Evolutionary conservation across 2,329 filamentous ascomycete genomes (phyloP), one percentile per base, ranked within the genome.

Genomic region (Fusarium burgessii): DNA sequence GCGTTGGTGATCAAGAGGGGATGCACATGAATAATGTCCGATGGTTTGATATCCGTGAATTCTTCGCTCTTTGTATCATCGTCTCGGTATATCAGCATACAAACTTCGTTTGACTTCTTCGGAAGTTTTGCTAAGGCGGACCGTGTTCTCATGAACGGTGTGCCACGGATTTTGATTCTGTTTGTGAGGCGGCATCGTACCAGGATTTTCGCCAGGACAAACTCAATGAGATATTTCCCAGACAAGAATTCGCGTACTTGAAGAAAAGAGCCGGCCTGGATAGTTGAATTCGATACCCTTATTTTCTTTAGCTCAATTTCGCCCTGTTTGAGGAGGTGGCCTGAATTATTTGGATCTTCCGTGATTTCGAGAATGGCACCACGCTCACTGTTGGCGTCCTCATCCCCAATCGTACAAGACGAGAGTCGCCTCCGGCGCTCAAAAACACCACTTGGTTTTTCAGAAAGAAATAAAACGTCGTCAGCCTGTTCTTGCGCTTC

Each of bases 1-100:
- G 82, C 77, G 62, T 93, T 93, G 0, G 90, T 93, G 4, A 85
- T 78, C 1, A 83, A 74, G 0, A 92, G 77, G 0, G 75, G 76
- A 1, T 88, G 79, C 10, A 83, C 78, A 3, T 77, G 67, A 4
- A 81, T 72, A 0, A 90, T 80, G 0, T 80, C 64, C 0, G 70
- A 52, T 0, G 85, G 59, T 0, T 77, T 45, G 0, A 90, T 74
- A 4, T 88, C 84, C 0, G 86, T 71, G 0, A 83, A 62, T 0
- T 81, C 77, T 1, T 81, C 56, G 1, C 75, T 56, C 0, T 69
- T 36, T 6, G 79, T 66, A 1, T 68, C 62, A 0, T 78, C 59
- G 9, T 82, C 78, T 5, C 83, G 67, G 6, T 78, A 75, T 2
- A 77, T 52, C 6, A 87, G 60, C 69, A 80, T 78, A 47, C 80